Base-by-base conservation (phyloP, 225 moss, liverwort and hornwort species). In the Climacium dendroides region DNA sequence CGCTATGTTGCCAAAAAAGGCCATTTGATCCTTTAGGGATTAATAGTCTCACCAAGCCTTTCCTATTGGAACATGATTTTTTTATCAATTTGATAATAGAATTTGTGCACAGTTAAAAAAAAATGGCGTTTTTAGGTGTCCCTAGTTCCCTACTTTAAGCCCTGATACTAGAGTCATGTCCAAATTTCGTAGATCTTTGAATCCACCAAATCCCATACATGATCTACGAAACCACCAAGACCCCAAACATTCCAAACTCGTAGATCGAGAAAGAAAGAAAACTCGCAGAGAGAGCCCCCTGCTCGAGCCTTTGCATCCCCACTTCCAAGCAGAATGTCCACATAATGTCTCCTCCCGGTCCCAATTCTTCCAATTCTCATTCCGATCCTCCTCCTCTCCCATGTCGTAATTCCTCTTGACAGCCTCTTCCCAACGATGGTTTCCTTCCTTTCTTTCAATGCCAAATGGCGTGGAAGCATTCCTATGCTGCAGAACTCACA, bases 11-110 rank as follows among this genome's bases (percentile, higher is more conserved):
- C n/a, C n/a, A n/a, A n/a, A n/a, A n/a, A n/a, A n/a, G n/a, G n/a
- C n/a, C n/a, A n/a, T n/a, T n/a, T n/a, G n/a, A n/a, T n/a, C n/a
- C n/a, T n/a, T n/a, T n/a, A n/a, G n/a, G n/a, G n/a, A n/a, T n/a
- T n/a, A n/a, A n/a, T n/a, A n/a, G n/a, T n/a, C n/a, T n/a, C n/a
- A 15, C 3, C 15, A 0, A 28, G 0, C 1, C 3, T 75, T 22
- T 7, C 5, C 6, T 52, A 32, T 15, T 13, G 25, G 5, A 25
- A 25, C 1, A 29, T 14, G 18, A 14, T 12, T 74, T 19, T n/a
- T 20, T 74, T 6, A 32, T 20, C 0, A 32, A 0, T 50, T 12
- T 2, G 20, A 19, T 32, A 50, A 32, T 32, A 32, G 11, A 48
- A 48, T 74, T 48, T 74, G 15, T 48, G 3, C 11, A 48, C 2